Evolutionary conservation across 169 alveolate species (phyloP).

Genomic region (Plasmodium malariae): DNA sequence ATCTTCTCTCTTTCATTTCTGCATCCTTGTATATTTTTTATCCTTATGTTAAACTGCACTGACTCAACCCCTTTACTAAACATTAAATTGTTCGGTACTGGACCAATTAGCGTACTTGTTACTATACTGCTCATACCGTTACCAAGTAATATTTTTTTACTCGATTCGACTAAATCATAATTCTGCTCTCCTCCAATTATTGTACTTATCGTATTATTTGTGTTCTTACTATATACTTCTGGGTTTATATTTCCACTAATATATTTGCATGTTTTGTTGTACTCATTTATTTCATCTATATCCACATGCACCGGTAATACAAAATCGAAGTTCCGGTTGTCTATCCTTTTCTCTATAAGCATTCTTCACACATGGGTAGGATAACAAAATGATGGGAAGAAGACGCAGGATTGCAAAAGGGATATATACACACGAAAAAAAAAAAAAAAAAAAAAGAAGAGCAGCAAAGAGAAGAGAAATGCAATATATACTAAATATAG

Average conservation of each 20-base stretch:
- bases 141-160: constrained; percentile 24
- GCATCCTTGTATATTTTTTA: constrained; percentile 60
- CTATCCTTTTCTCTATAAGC: constrained; percentile 24
- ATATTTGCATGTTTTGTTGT: constrained; percentile 51
- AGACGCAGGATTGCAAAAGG: too few relatives aligned
- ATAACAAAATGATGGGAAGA: too few relatives aligned
- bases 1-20: constrained; percentile 42
- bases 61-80: constrained; percentile 31
- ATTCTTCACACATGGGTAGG: too few relatives aligned
- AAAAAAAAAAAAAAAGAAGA: too few relatives aligned
- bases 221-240: constrained; percentile 36
- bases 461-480: too few relatives aligned
- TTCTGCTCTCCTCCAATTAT: constrained; percentile 43
- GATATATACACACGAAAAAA: too few relatives aligned
- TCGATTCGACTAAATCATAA: constrained; percentile 3
- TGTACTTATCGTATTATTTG: constrained; percentile 32
- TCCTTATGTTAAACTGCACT: constrained; percentile 17
- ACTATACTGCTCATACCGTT: constrained; percentile 56
- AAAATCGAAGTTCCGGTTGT: constrained; percentile 41
- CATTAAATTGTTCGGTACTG: constrained; percentile 13
- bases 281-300: constrained; percentile 58
- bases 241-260: constrained; percentile 45
- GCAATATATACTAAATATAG: too few relatives aligned
- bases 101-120: constrained; percentile 39
- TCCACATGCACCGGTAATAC: constrained; percentile 59